A percentile compares a stretch with the other conserved stretches of the same genome.
Conservation (phyloP, 192 early-diverging fungal species). For the Podila minutissima region DNA sequence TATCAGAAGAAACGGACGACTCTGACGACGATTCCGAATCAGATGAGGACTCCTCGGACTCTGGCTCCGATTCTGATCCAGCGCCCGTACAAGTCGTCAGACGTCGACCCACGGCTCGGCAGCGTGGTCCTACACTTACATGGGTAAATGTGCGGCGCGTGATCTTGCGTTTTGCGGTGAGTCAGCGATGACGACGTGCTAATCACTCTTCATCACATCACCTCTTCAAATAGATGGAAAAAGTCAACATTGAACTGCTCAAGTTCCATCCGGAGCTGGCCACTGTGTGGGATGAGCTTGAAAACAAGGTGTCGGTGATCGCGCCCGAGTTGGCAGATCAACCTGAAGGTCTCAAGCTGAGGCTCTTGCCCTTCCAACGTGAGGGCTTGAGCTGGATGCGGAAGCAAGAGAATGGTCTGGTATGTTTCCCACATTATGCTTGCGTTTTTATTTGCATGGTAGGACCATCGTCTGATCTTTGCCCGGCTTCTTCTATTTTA, state of each 20-base stretch:
- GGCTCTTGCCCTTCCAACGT: constrained; percentile 89
- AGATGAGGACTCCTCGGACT: constrained; percentile 1
- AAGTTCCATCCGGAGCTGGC: constrained; percentile 67
- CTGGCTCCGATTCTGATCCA: constrained; percentile 1
- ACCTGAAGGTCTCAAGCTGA: constrained; percentile 72
- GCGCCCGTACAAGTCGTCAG: background rate
- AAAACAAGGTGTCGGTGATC: constrained; percentile 30
- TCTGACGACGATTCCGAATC: background rate
- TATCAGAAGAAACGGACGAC: constrained; percentile 9
- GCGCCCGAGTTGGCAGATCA: constrained; percentile 63
- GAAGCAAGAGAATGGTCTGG: constrained; percentile 70
- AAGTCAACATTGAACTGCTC: constrained; percentile 38
- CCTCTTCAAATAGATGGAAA: constrained; percentile 42
- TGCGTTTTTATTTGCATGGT: constrained; percentile 10
- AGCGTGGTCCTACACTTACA: background rate
- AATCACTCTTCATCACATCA: background rate
- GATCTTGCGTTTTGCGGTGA: background rate
- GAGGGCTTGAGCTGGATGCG: constrained; percentile 89
- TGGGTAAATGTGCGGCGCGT: constrained; percentile 16
- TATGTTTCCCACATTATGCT: constrained; percentile 6
- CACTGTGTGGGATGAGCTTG: constrained; percentile 69
- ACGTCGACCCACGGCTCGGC: background rate
- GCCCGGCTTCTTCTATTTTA: background rate
- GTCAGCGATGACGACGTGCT: background rate
- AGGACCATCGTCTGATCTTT: background rate